Evolutionary conservation across 768 basidiomycete species (phyloP).

Genomic region (Termitomyces sp.): DNA sequence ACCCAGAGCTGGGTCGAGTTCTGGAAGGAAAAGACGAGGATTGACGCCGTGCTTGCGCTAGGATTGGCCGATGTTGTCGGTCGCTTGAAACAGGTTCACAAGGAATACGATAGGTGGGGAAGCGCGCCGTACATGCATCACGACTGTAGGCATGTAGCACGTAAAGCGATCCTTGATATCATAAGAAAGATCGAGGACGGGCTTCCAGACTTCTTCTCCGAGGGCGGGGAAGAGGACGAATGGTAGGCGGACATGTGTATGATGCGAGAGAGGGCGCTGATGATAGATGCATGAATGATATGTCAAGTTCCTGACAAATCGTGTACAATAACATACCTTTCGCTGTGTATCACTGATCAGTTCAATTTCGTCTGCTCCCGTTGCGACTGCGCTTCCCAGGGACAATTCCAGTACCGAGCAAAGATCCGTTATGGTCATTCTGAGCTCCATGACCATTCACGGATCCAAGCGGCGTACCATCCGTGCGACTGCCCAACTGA

Average conservation of each 20-base stretch:
- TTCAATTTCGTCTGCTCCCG: constrained; percentile 13
- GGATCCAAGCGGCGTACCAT: constrained; percentile 24
- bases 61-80: constrained; percentile 66
- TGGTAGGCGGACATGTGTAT: background rate
- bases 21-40: constrained; percentile 70
- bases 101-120: constrained; percentile 68
- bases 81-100: constrained; percentile 52
- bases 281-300: background rate
- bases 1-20: constrained; percentile 72
- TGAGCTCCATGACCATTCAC: constrained; percentile 18
- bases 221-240: constrained; percentile 14
- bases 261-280: background rate
- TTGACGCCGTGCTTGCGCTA: constrained; percentile 52
- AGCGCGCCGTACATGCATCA: constrained; percentile 76
- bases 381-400: constrained; percentile 18
- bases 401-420: constrained; percentile 6
- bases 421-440: constrained; percentile 6
- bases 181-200: constrained; percentile 53
- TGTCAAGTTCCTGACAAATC: background rate
- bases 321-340: background rate
- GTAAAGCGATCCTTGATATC: constrained; percentile 47
- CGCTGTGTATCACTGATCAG: background rate
- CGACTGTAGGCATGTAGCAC: constrained; percentile 59
- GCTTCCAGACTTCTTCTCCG: constrained; percentile 58
- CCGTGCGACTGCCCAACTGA: constrained; percentile 9